A percentile compares a stretch with the other conserved stretches of the same genome.
phyloP scores from a whole-genome alignment of 179 eudicot species.

The Monotropa hypopitys region DNA sequence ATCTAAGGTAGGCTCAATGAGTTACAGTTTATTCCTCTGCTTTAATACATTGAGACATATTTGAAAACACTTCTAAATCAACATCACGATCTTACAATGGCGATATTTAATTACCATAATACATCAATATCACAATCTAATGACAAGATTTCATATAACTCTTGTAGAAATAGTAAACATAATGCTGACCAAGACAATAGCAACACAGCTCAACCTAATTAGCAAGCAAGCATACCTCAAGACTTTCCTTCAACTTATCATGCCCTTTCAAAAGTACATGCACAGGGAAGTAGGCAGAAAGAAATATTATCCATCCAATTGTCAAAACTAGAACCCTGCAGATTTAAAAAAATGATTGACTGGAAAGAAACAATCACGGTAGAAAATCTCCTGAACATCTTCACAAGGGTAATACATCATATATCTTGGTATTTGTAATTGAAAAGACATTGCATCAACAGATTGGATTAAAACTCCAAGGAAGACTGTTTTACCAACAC shows the following conservation, averaged over 20 bases:
- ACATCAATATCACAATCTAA: background rate
- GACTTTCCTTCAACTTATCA: slow-evolving; percentile 64
- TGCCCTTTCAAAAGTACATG: slow-evolving; percentile 84
- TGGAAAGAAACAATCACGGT: background rate
- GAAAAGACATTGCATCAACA: background rate
- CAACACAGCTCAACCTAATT: background rate
- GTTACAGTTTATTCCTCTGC: background rate
- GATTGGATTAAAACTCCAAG: background rate
- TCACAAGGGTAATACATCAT: background rate
- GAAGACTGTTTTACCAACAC: background rate
- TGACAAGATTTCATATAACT: background rate
- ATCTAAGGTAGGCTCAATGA: too few relatives aligned
- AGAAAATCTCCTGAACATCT: background rate
- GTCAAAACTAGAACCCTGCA: slow-evolving; percentile 72
- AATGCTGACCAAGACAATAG: background rate
- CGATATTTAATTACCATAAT: background rate
- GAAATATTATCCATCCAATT: slow-evolving; percentile 91
- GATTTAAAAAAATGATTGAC: slow-evolving; percentile 3
- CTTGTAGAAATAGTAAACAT: background rate
- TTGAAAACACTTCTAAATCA: too few relatives aligned
- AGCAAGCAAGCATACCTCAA: slow-evolving; percentile 49
- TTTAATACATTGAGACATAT: background rate
- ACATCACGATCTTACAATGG: background rate
- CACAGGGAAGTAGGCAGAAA: slow-evolving; percentile 82
- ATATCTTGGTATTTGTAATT: background rate